Evolutionary conservation across 352 stramenopile species (phyloP), one percentile per base, ranked within the genome.

Genomic region (Globisporangium rhizosaccharum): DNA sequence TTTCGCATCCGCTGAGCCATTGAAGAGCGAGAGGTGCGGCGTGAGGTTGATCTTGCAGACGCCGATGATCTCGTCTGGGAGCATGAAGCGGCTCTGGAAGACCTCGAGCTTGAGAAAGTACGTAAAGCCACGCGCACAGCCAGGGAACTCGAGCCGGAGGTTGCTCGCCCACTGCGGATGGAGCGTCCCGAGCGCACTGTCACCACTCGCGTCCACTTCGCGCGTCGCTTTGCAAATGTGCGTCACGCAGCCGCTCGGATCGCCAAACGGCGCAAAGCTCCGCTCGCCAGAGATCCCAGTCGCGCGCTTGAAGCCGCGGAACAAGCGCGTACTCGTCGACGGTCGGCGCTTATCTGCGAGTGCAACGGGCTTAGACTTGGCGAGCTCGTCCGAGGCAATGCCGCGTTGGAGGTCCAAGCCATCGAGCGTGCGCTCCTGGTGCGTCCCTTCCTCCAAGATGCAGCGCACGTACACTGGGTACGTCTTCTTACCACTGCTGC

Each of bases 41-140:
- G 77, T 90, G 23, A 94, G 66, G 53, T 94, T 94, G 66, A 94
- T 88, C 59, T 88, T 90, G 54, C 82, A 94, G 0, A 94, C 84
- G 20, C 84, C 84, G 51, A 94, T 62, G 14, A 94, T 57, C 51
- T 87, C 82, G 58, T 94, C 84, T 1, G 72, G 67, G 5, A 90
- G 66, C 82, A 93, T 91, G 51, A 93, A 93, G 7, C 81, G 79
- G 69, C 81, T 93, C 49, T 93, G 84, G 50, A 90, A 93, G 0
- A 91, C 76, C 60, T 93, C 84, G 3, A 91, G 72, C 51, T 89
- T 91, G 18, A 93, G 47, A 37, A 82, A 90, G 42, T 90, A 93
- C 12, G 82, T 82, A 51, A 86, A 87, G 0, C 84, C 84, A 48
- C 82, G 78, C 1, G 78, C 67, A 49, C 84, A 92, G 2, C 84